Base-by-base conservation (phyloP, 2,329 filamentous ascomycete genomes). In the Clonostachys chloroleuca region DNA sequence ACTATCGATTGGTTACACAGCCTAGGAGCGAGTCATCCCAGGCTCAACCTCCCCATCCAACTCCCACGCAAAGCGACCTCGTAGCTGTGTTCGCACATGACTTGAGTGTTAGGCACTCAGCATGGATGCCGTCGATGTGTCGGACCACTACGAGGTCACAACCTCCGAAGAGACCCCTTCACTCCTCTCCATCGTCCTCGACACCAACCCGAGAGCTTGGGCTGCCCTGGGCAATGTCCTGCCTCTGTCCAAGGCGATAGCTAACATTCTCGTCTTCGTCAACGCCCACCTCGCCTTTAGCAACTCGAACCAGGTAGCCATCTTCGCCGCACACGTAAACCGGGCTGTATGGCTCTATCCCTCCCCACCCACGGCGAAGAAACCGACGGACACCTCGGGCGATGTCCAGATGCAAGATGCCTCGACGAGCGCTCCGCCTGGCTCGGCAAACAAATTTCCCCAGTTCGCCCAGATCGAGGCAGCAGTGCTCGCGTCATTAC, bases 191-290 rank as follows among this genome's bases (percentile, higher is more conserved):
- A 85, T 99, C 59, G 78, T 99, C 60, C 80, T 99, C 71, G 94
- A 99, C 72, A 96, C 92, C 24, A 99, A 99, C 64, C 94, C 94
- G 3, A 87, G 92, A 57, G 92, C 94, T 57, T 96, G 94, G 94
- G 84, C 89, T 7, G 77, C 89, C 50, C 80, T 97, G 41, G 76
- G 84, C 51, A 70, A 82, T 48, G 81, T 80, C 34, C 83, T 97
- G 8, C 83, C 92, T 30, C 80, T 99, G 51, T 88, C 88, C 44
- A 86, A 87, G 59, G 90, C 90, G 51, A 76, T 99, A 50, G 89
- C 92, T 51, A 83, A 92, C 68, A 80, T 97, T 53, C 85, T 97
- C 59, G 86, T 99, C 72, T 97, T 96, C 70, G 85, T 96, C 70
- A 97, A 99, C 67, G 90, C 92, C 47, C 95, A 99, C 63, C 80